These are phyloP conservation scores for Cadophora gregata DNA, from an alignment of 2,329 filamentous ascomycete species.

Conservation along the genomic window DNA sequence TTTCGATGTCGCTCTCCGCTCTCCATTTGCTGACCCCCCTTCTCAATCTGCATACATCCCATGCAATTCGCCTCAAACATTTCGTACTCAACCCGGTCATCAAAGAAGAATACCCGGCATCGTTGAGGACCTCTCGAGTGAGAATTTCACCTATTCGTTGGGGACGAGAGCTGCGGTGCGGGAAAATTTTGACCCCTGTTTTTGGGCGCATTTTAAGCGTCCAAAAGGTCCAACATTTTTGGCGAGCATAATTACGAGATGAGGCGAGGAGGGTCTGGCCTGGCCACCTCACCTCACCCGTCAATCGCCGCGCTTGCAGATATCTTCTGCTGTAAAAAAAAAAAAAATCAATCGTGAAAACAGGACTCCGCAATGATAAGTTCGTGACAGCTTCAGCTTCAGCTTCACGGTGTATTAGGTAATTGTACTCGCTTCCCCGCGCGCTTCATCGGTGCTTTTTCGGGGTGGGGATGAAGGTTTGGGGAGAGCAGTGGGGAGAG, in stretches of 20 bases:
- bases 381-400: not conserved
- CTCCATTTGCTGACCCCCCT: not conserved
- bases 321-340: not conserved
- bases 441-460: slow-evolving; percentile 11
- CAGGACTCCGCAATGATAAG: not conserved
- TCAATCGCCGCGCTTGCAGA: slow-evolving; percentile 4
- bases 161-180: not conserved
- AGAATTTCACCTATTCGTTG: slow-evolving; percentile 12
- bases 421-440: slow-evolving; percentile 6
- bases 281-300: not conserved
- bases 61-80: not conserved
- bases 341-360: not conserved
- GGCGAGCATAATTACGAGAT: slow-evolving; percentile 28
- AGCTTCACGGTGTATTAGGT: not conserved
- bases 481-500: slow-evolving; percentile 1
- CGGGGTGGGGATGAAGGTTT: slow-evolving; percentile 9
- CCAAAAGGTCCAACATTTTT: slow-evolving; percentile 21
- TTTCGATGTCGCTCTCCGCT: not conserved
- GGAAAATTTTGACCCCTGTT: slow-evolving; percentile 17
- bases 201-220: slow-evolving; percentile 17
- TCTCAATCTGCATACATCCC: not conserved
- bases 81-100: slow-evolving; percentile 13
- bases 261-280: not conserved
- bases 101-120: not conserved
- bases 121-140: slow-evolving; percentile 8